Percentiles rank a stretch among this genome's conserved stretches.
Evolutionary conservation across 2,329 filamentous ascomycete species (phyloP).

Genomic region (Penicillium verrucosum): DNA sequence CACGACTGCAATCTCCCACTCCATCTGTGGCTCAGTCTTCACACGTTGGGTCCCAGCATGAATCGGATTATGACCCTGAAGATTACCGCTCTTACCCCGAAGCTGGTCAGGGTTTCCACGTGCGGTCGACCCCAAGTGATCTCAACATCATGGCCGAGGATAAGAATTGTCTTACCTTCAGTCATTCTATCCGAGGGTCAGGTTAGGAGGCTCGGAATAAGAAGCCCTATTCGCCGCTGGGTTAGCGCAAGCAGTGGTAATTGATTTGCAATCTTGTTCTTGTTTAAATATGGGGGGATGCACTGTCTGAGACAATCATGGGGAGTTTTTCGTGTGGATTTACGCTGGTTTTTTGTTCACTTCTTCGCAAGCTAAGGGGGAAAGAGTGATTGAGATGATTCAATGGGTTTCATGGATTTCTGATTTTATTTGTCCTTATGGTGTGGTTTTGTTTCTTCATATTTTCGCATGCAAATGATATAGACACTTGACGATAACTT

Average conservation of each 20-base stretch:
- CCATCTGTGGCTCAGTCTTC: conserved; percentile 28
- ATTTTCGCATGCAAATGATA: too few species aligned
- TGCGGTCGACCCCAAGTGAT: conserved; percentile 58
- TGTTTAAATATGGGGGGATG: not conserved
- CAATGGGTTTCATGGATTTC: not conserved
- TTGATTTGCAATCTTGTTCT: not conserved
- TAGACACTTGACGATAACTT: not conserved
- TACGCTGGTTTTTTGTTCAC: not conserved
- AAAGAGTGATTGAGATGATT: not conserved
- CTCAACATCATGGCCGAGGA: conserved; percentile 62
- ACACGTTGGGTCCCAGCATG: conserved; percentile 28
- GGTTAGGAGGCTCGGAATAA: not conserved
- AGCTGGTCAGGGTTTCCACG: conserved; percentile 58
- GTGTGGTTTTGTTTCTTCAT: not conserved
- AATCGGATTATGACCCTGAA: conserved; percentile 48
- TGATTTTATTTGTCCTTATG: not conserved
- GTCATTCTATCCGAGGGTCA: conserved; percentile 36
- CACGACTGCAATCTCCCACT: not conserved
- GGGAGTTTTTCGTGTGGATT: not conserved
- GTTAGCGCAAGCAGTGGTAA: not conserved
- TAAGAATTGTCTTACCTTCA: conserved; percentile 55
- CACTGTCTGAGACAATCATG: not conserved
- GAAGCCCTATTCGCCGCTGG: not conserved
- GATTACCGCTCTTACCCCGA: conserved; percentile 62
- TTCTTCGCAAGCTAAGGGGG: too few species aligned